Base-by-base conservation (phyloP, 1,139 yeast genomes). In the Blastobotrys serpentis region DNA sequence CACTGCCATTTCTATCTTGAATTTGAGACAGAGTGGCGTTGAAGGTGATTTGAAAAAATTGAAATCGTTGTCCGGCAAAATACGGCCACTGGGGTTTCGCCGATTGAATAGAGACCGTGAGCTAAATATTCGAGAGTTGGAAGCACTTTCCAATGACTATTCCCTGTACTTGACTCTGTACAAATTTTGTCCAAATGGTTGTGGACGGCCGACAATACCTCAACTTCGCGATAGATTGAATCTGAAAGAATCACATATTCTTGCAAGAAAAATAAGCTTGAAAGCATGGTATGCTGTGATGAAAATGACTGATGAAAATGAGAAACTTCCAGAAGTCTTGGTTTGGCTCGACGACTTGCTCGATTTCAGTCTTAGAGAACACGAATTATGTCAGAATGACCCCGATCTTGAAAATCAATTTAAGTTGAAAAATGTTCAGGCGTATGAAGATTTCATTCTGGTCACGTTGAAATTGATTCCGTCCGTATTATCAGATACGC, bases 61-160 rank as follows among this genome's bases (percentile, higher is more conserved):
- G 16, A 29, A 43, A 19, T 46, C 47, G 39, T 39, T 56, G 14
- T 47, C 48, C 19, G 57, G 54, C 10, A 50, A 49, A 29, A 46
- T 57, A 10, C 45, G 52, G 3, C 57, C 59, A 8, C 39, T 56
- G 16, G 53, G 50, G 23, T 46, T 51, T 3, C 45, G 54, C 4
- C 32, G 44, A 32, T 52, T 40, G 47, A 51, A 17, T 42, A 50
- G 49, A 33, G 52, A 14, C 21, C 49, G 26, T 10, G 53, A 47
- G 19, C 46, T 56, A 26, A 39, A 32, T 21, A 32, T 51, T 3
- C 16, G 49, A 13, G 58, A 56, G 19, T 43, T 56, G 25, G 58
- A 55, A 32, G 53, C 56, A 11, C 44, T 56, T 33, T 50, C 53
- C 22, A 56, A 57, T 30, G 54, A 53, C 33, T 56, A 51, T 36